Percentiles rank a stretch among this genome's conserved stretches.
Conservation (phyloP, 768 basidiomycete species). For the Pleurotus eryngii region DNA sequence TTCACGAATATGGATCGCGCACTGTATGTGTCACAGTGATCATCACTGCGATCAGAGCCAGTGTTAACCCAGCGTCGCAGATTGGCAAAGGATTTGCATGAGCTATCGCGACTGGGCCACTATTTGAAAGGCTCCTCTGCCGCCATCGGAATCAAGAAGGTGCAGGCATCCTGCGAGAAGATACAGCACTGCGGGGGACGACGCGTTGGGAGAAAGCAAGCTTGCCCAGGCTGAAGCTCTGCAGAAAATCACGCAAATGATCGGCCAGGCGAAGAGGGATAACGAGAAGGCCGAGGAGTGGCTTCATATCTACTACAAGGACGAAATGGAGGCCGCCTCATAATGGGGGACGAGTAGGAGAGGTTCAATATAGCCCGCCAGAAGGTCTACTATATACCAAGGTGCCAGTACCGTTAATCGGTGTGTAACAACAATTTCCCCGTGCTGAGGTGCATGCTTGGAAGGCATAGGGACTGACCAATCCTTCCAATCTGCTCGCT, state of each 20-base stretch:
- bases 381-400: background rate
- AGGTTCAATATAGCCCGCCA: background rate
- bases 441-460: background rate
- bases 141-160: conserved; percentile 79
- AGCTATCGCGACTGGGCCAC: conserved; percentile 79
- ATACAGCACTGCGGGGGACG: conserved; percentile 89
- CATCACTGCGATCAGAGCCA: background rate
- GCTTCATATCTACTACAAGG: conserved; percentile 31
- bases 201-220: conserved; percentile 46
- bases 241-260: conserved; percentile 49
- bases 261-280: conserved; percentile 62
- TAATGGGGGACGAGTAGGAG: background rate
- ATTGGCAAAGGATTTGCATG: conserved; percentile 49
- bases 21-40: conserved; percentile 53
- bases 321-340: background rate
- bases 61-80: conserved; percentile 32
- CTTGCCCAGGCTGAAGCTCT: conserved; percentile 51
- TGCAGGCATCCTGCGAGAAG: conserved; percentile 82
- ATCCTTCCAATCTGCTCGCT: background rate
- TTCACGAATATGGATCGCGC: conserved; percentile 76
- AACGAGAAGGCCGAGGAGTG: conserved; percentile 66
- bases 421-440: background rate
- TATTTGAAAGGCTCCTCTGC: conserved; percentile 98
- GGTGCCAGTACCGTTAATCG: background rate
- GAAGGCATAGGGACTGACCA: background rate